Conservation (phyloP, 331 rosid genomes). For the Arachis monticola region DNA sequence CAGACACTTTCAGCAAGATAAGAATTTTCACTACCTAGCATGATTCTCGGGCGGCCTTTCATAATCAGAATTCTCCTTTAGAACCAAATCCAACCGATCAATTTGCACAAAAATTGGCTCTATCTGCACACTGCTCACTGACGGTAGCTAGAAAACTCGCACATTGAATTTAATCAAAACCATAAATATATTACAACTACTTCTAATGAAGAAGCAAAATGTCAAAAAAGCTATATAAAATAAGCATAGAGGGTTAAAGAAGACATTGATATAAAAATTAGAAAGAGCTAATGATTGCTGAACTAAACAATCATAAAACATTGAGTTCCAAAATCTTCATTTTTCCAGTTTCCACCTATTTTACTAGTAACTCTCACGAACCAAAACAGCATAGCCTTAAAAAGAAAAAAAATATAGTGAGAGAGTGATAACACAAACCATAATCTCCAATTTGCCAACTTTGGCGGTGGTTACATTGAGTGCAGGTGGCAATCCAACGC, state of each 20-base stretch:
- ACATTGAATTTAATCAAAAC: constrained; percentile 33
- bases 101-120: constrained; percentile 87
- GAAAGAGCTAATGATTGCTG: no score
- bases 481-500: constrained; percentile 90
- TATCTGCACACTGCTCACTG: constrained; percentile 80
- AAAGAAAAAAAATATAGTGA: no score
- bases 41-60: constrained; percentile 48
- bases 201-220: not conserved
- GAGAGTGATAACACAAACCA: constrained; percentile 55
- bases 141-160: constrained; percentile 68
- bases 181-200: constrained; percentile 21
- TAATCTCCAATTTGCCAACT: constrained; percentile 88
- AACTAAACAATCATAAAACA: no score
- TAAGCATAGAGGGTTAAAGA: no score
- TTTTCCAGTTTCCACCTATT: no score
- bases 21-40: constrained; percentile 51
- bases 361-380: no score
- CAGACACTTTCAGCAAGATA: constrained; percentile 19
- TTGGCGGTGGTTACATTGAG: constrained; percentile 77
- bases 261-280: no score
- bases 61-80: constrained; percentile 2
- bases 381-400: no score
- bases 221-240: no score
- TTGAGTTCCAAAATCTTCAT: no score
- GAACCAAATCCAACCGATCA: constrained; percentile 87